Evolutionary conservation across 345 rosid genomes (phyloP).

Genomic region (Citrus glauca): DNA sequence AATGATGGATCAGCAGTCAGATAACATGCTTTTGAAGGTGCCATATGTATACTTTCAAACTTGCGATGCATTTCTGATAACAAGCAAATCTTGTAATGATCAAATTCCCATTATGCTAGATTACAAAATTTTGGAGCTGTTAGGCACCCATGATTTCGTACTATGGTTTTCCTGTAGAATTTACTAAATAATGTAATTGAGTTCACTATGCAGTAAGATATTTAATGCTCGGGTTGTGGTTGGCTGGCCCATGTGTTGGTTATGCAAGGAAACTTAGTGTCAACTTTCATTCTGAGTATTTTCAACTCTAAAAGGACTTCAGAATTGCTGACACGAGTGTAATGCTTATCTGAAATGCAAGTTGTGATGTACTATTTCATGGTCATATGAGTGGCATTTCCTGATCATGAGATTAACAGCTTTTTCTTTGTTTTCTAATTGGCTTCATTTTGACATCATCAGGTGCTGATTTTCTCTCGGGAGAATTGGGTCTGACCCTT

Average conservation of each 20-base stretch:
- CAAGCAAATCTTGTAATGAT: neutral
- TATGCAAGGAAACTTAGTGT: neutral
- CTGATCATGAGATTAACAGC: neutral
- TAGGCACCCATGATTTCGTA: neutral
- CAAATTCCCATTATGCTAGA: neutral
- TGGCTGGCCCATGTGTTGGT: neutral
- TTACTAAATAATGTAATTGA: neutral
- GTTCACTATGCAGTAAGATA: neutral
- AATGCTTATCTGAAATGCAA: neutral
- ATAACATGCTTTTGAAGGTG: neutral
- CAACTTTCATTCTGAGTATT: neutral
- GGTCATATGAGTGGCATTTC: neutral
- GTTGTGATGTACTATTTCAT: neutral
- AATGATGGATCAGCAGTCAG: neutral
- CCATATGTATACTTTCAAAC: neutral
- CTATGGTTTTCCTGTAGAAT: neutral
- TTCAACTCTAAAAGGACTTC: neutral
- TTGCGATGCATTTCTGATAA: neutral
- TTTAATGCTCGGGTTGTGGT: neutral
- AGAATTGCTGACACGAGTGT: neutral
- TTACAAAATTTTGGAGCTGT: neutral
- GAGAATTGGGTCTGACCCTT: slow-evolving; percentile 67
- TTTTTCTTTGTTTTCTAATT: neutral
- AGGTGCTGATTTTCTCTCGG: slow-evolving; percentile 87
- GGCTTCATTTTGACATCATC: slow-evolving; percentile 16